phyloP scores from a whole-genome alignment of 2,329 filamentous ascomycete genomes.

The Verticillium isaacii region DNA sequence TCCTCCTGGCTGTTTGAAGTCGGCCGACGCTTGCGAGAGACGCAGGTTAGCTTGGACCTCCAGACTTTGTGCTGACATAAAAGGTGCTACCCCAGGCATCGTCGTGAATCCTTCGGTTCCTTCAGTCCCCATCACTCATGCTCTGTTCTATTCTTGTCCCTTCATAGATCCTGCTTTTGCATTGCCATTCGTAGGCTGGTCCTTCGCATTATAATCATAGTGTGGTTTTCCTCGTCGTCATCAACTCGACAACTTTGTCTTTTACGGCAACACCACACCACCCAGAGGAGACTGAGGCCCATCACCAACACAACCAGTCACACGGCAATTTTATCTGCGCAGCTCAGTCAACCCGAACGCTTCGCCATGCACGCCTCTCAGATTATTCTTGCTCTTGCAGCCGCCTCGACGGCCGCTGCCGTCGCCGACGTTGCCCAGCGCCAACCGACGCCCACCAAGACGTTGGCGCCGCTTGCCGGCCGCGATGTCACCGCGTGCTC shows the following conservation, averaged over 20 bases:
- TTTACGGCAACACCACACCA: no score
- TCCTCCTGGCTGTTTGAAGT: neutral
- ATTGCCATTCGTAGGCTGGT: neutral
- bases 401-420: neutral
- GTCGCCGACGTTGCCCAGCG: neutral
- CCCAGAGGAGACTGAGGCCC: no score
- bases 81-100: neutral
- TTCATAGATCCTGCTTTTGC: neutral
- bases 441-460: neutral
- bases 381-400: neutral
- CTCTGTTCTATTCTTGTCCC: neutral
- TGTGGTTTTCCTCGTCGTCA: neutral
- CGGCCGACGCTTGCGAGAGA: neutral
- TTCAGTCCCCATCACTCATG: neutral
- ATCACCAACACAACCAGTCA: no score
- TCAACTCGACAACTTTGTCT: neutral
- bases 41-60: neutral
- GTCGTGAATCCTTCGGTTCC: neutral
- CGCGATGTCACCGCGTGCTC: slow-evolving; percentile 8
- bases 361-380: neutral
- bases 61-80: neutral
- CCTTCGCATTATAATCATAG: neutral
- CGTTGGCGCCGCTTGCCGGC: slow-evolving; percentile 4
- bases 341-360: neutral
- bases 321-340: no score